Conservation (phyloP, 139 green algal species). For the Limnomonas spitsbergensis region DNA sequence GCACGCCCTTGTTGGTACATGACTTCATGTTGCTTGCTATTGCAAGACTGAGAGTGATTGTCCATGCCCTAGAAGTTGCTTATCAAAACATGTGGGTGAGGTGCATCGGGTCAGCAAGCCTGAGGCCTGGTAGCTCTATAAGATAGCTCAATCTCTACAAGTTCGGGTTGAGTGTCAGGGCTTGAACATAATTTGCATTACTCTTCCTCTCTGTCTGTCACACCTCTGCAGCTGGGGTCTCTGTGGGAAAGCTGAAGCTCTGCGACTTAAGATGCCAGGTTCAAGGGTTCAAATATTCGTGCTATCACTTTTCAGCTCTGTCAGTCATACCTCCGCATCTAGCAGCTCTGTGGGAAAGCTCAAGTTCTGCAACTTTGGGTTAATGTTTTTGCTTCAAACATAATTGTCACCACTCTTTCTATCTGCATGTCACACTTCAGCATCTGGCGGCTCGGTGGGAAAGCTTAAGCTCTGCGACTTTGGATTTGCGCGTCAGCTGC, state of each 20-base stretch:
- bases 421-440: background rate
- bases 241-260: conserved; percentile 76
- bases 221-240: background rate
- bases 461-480: conserved; percentile 92
- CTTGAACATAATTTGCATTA: background rate
- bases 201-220: background rate
- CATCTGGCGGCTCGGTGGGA: conserved; percentile 37
- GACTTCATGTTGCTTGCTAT: too few species aligned
- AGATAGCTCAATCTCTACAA: too few species aligned
- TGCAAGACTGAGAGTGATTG: too few species aligned
- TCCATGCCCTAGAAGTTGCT: too few species aligned
- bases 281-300: background rate
- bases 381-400: background rate
- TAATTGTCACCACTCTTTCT: background rate
- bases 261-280: conserved; percentile 85
- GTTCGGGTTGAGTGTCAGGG: background rate
- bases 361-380: too few species aligned
- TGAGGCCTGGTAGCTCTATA: too few species aligned
- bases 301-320: background rate
- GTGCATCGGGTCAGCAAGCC: too few species aligned
- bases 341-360: too few species aligned
- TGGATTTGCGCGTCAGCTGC: conserved; percentile 80
- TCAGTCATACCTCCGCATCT: background rate
- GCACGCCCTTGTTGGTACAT: too few species aligned
- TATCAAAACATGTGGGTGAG: too few species aligned